phyloP scores from a whole-genome alignment of 805 yeast species.

The Metschnikowia reukaufii region DNA sequence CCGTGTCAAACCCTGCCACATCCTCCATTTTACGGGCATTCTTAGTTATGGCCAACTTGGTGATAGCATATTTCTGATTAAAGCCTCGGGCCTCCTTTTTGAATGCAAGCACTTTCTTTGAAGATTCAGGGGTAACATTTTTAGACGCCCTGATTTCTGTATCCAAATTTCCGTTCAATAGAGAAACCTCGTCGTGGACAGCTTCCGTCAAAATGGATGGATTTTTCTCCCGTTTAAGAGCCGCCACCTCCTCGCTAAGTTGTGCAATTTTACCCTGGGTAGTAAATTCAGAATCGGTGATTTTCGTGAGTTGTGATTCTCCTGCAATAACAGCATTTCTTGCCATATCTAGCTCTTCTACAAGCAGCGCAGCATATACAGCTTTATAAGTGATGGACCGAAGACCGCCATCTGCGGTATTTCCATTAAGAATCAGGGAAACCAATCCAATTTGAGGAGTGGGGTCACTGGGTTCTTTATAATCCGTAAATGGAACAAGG shows the following conservation, averaged over 20 bases:
- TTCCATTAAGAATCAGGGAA: conserved; percentile 41
- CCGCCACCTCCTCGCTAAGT: conserved; percentile 26
- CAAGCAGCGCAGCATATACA: conserved; percentile 34
- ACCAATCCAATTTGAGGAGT: conserved; percentile 26
- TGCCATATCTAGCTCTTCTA: conserved; percentile 37
- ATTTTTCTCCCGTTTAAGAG: not conserved
- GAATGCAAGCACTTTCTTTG: conserved; percentile 1
- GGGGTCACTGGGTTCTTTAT: conserved; percentile 21
- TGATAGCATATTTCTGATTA: conserved; percentile 6
- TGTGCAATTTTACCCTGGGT: conserved; percentile 17
- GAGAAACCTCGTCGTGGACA: conserved; percentile 8
- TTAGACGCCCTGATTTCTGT: conserved; percentile 13
- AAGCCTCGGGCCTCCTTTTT: not conserved
- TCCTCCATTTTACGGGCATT: conserved; percentile 17
- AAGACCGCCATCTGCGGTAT: conserved; percentile 43
- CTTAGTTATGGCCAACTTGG: conserved; percentile 4
- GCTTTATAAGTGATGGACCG: conserved; percentile 43
- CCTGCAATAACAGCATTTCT: conserved; percentile 26
- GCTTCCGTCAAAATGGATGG: not conserved
- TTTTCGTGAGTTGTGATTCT: conserved; percentile 16
- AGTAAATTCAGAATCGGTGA: conserved; percentile 22
- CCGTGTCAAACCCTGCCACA: conserved; percentile 18
- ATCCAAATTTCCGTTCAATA: conserved; percentile 14
- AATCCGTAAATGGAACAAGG: conserved; percentile 15
- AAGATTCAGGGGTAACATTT: conserved; percentile 5